Evolutionary conservation across 768 basidiomycete species (phyloP).

Genomic region (Pleurotus djamor): DNA sequence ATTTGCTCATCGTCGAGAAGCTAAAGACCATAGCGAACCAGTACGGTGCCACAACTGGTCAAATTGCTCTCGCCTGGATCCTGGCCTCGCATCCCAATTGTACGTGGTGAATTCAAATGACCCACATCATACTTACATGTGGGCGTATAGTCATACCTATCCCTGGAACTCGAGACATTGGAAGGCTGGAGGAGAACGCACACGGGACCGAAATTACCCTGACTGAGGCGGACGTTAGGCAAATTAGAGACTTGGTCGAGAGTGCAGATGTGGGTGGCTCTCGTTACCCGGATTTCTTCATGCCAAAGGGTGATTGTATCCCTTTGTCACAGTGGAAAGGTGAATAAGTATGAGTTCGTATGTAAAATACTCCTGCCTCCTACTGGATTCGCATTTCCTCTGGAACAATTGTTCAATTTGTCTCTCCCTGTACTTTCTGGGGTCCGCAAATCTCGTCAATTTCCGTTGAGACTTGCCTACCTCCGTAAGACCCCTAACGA

Average conservation of each 20-base stretch:
- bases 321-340: constrained; percentile 15
- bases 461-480: no score
- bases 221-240: constrained; percentile 14
- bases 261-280: constrained; percentile 18
- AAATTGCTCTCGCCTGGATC: constrained; percentile 20
- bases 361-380: background rate
- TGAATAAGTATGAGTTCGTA: background rate
- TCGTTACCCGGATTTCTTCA: constrained; percentile 13
- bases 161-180: constrained; percentile 16
- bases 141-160: constrained; percentile 22
- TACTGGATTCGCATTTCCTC: no score
- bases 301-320: constrained; percentile 18
- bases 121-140: background rate
- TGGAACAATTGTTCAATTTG: no score
- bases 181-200: constrained; percentile 19
- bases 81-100: constrained; percentile 14
- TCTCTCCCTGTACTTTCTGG: no score
- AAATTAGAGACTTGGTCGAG: constrained; percentile 15
- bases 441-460: no score
- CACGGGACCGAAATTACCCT: constrained; percentile 13
- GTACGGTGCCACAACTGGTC: constrained; percentile 28
- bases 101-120: background rate
- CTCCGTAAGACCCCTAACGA: no score
- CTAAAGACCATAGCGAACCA: constrained; percentile 26
- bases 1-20: constrained; percentile 32